Evolutionary conservation across 1,284 basidiomycete species (phyloP).

Genomic region (Ustilago loliicola): DNA sequence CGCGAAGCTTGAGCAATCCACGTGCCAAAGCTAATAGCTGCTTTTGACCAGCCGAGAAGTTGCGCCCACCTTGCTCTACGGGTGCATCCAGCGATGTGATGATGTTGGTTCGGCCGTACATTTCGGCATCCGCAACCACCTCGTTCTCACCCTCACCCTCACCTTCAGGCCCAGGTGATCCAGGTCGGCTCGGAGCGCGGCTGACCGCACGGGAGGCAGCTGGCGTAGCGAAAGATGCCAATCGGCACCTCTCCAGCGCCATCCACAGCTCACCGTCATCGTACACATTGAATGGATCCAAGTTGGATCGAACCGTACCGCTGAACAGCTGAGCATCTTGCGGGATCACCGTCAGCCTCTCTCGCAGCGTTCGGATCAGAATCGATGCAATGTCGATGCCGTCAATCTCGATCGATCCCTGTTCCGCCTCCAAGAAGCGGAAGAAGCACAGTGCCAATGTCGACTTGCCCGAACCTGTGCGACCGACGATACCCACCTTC

Average conservation of each 20-base stretch:
- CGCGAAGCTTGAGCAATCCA: conserved; percentile 73
- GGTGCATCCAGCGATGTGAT: conserved; percentile 73
- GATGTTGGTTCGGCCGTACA: conserved; percentile 70
- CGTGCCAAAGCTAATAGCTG: conserved; percentile 75
- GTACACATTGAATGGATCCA: conserved; percentile 78
- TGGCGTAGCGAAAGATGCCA: conserved; percentile 64
- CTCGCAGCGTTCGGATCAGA: conserved; percentile 86
- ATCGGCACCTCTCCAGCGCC: conserved; percentile 72
- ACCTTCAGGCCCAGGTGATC: conserved; percentile 33
- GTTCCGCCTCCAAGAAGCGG: conserved; percentile 88
- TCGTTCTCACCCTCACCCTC: conserved; percentile 17
- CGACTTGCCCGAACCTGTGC: conserved; percentile 88
- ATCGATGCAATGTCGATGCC: conserved; percentile 88
- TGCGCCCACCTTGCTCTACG: conserved; percentile 73
- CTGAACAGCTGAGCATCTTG: conserved; percentile 77
- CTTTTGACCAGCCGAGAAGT: conserved; percentile 74
- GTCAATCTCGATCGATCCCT: conserved; percentile 86
- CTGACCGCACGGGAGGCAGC: conserved; percentile 45
- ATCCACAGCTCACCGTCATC: conserved; percentile 78
- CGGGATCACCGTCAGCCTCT: conserved; percentile 87
- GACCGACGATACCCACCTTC: conserved; percentile 71
- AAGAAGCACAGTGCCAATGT: conserved; percentile 94
- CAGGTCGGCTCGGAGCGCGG: conserved; percentile 50
- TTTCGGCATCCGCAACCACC: conserved; percentile 25
- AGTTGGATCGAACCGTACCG: conserved; percentile 68